phyloP scores from a whole-genome alignment of 176 grass and related monocot genomes.

The Oryza punctata region DNA sequence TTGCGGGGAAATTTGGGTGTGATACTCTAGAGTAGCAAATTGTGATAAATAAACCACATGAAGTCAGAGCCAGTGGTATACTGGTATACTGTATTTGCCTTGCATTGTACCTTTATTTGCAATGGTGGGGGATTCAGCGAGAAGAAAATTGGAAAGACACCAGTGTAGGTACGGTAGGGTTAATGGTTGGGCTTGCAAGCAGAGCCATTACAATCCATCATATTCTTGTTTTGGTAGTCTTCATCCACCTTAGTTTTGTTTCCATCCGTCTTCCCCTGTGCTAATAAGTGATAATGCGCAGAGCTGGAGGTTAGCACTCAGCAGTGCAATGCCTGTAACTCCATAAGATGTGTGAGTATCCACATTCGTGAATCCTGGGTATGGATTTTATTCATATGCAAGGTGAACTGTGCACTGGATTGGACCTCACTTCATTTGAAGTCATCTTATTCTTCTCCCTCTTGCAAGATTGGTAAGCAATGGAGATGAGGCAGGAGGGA shows the following conservation, averaged over 20 bases:
- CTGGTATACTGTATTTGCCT: not conserved
- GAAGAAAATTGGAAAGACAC: not conserved
- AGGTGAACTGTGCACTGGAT: not conserved
- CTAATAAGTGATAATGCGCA: not conserved
- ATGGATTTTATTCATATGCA: slow-evolving; percentile 7
- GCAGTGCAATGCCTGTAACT: not conserved
- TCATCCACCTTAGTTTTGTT: not conserved
- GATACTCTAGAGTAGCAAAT: not conserved
- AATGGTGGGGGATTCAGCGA: not conserved
- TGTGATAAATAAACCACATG: not conserved
- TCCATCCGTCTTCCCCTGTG: not conserved
- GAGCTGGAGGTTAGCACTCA: not conserved
- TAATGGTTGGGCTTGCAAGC: not conserved
- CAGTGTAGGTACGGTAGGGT: not conserved
- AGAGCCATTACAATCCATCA: not conserved
- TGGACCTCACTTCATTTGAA: slow-evolving; percentile 13
- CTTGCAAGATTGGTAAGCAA: slow-evolving; percentile 11
- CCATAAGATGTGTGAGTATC: not conserved
- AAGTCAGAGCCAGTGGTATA: not conserved
- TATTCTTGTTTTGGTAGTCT: slow-evolving; percentile 29
- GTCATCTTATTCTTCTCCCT: slow-evolving; percentile 1
- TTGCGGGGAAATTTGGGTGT: not conserved
- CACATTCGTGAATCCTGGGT: not conserved
- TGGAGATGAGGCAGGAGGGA: not conserved
- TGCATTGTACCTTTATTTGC: not conserved